These are phyloP conservation scores for Penstemon newberryi DNA, from an alignment of 257 asterid genomes.

Conservation along the genomic window DNA sequence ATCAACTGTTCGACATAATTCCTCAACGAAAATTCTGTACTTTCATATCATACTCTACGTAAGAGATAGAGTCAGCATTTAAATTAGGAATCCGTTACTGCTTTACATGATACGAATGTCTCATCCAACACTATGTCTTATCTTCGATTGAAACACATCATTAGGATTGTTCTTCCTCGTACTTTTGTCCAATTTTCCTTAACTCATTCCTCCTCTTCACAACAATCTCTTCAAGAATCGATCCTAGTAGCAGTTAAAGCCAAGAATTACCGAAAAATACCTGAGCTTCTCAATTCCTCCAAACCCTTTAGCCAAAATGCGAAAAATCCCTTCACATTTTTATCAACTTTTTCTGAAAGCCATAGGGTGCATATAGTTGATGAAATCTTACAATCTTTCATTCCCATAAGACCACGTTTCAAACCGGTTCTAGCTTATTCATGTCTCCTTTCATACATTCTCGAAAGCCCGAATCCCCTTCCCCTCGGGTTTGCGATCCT, in stretches of 20 bases:
- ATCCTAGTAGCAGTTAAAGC: slow-evolving; percentile 53
- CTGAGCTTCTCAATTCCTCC: slow-evolving; percentile 49
- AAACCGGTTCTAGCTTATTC: slow-evolving; percentile 52
- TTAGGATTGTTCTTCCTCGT: slow-evolving; percentile 10
- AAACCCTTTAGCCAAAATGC: slow-evolving; percentile 28
- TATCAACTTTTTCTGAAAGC: slow-evolving; percentile 44
- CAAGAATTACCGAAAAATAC: slow-evolving; percentile 55
- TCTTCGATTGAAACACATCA: no score
- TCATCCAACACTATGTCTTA: no score
- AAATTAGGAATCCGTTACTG: no score
- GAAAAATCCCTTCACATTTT: slow-evolving; percentile 65
- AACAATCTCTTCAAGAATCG: slow-evolving; percentile 43
- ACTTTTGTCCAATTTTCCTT: slow-evolving; percentile 30
- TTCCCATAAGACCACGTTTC: slow-evolving; percentile 62
- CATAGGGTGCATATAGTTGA: slow-evolving; percentile 41
- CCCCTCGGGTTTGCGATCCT: no score
- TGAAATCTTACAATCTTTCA: slow-evolving; percentile 60
- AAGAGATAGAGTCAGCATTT: no score
- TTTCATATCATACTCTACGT: no score
- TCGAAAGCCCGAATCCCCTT: slow-evolving; percentile 18
- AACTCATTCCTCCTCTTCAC: slow-evolving; percentile 34
- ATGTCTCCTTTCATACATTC: slow-evolving; percentile 58
- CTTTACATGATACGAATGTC: no score
- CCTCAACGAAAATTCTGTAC: no score
- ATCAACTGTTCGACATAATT: no score